Evolutionary conservation across 2,329 filamentous ascomycete species (phyloP), one percentile per base, ranked within the genome.

Genomic region (Calonectria leucothoes): DNA sequence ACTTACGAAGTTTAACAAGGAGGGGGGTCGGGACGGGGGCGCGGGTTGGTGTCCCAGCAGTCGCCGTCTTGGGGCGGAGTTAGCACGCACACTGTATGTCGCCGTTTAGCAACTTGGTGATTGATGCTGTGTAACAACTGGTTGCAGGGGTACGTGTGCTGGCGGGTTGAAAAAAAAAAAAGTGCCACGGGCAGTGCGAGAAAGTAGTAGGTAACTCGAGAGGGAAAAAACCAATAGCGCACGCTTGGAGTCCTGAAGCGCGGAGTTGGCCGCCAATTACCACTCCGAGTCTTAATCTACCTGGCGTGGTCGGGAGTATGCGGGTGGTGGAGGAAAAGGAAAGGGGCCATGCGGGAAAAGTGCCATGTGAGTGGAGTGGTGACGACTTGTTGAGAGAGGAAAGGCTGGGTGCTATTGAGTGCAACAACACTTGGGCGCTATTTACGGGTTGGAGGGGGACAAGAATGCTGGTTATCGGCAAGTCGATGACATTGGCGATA

Each of bases 291-390:
- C 25, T 72, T 72, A 57, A 69, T 69, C 57, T 69, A 69, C 70
- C 33, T 72, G 66, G 70, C 42, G 66, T 66, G 66, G 61, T 55
- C 52, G 72, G 72, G 72, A 71, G 72, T 37, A 74, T 72, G 61
- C 72, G 72, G 72, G 72, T 69, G 65, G 67, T 71, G 61, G 63
- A 29, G 55, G 59, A 48, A 55, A 57, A 29, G 35, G 51, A 52
- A 45, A 45, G 45, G 64, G 39, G 63, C 17, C 14, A 55, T 31
- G 52, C n/a, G 25, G 25, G 64, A 57, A 42, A 59, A 42, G 35
- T 29, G 31, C 57, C 37, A 42, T 69, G 49, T 57, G 49, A 57
- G 35, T 27, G 35, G 49, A 57, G 35, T 27, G 35, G 25, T 17
- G 37, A 23, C 25, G 25, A 64, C 23, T 64, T 64, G 59, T 64